Evolutionary conservation across 306 rosid species (phyloP), one percentile per base, ranked within the genome.

Genomic region (Nissolia schottii): DNA sequence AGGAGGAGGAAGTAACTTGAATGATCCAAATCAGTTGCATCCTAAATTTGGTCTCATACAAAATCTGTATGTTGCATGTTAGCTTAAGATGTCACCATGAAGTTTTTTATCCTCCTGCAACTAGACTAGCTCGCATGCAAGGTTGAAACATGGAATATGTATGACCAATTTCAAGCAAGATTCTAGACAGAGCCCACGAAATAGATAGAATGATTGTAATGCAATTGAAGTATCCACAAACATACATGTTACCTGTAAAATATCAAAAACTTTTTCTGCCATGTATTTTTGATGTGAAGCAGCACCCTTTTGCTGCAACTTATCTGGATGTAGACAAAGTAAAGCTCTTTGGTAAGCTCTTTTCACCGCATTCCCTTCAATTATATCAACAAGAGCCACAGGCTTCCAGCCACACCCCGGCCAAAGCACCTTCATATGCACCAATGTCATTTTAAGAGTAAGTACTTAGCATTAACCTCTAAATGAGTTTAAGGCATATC

Each of bases 261-360:
- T 85, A 32, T 91, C 97, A 45, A 86, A 89, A 81, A 91, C 92
- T 63, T 85, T 91, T 70, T 86, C 97, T 29, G 99, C 99, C 19
- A 67, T 79, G 87, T 91, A 91, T 76, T 84, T 91, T 72, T 91
- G 92, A 37, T 84, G 80, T 19, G 88, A 77, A 70, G 93, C 56
- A 76, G 92, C 99, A 74, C 93, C 92, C 82, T 91, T 95, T 82
- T 95, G 99, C 77, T 89, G 99, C 78, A 95, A 87, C 80, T 95
- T 95, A 83, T 95, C 99, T 14, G 99, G 99, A 85, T 95, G 99
- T 35, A 95, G 84, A 74, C 90, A 89, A 22, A 95, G 96, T 66
- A 95, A 81, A 78, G 97, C 97, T 78, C 84, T 85, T 79, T 95
- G 99, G 77, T 95, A 95, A 19, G 97, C 73, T 85, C 96, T 95